phyloP scores from a whole-genome alignment of 176 grass and related monocot species.

The Carex pumila region DNA sequence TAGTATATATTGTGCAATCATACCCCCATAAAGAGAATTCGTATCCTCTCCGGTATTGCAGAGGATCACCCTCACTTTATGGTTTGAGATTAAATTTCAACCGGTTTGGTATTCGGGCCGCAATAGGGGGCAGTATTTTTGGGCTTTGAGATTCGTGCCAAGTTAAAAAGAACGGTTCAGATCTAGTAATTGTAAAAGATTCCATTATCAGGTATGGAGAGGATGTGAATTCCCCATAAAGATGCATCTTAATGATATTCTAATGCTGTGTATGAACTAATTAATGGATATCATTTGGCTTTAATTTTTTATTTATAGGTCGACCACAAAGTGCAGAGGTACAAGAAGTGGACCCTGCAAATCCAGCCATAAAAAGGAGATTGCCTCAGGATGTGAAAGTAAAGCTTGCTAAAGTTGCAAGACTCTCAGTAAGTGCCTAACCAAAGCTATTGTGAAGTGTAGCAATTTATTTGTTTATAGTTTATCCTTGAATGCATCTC shows the following conservation, averaged over 20 bases:
- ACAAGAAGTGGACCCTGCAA: conserved; percentile 67
- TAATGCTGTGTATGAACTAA: conserved; percentile 7
- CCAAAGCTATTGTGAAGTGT: conserved; percentile 14
- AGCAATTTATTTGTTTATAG: not conserved
- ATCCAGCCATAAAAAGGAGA: conserved; percentile 71
- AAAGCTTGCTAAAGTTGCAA: conserved; percentile 98
- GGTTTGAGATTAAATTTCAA: too few relatives aligned
- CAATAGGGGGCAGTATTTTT: too few relatives aligned
- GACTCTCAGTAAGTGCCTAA: conserved; percentile 73
- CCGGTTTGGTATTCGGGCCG: too few relatives aligned
- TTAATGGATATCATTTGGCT: conserved; percentile 27
- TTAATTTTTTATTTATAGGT: conserved; percentile 53
- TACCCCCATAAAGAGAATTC: not conserved
- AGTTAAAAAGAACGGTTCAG: too few relatives aligned
- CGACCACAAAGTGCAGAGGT: conserved; percentile 59
- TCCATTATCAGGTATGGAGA: too few relatives aligned
- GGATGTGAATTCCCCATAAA: not conserved
- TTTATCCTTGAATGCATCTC: not conserved
- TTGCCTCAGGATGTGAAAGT: conserved; percentile 86
- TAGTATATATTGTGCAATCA: not conserved
- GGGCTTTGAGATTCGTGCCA: too few relatives aligned
- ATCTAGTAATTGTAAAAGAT: too few relatives aligned
- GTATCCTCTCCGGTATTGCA: too few relatives aligned
- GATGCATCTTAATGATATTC: not conserved
- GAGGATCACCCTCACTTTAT: too few relatives aligned